phyloP scores from a whole-genome alignment of 2,329 filamentous ascomycete species.

The Botrytis deweyae region DNA sequence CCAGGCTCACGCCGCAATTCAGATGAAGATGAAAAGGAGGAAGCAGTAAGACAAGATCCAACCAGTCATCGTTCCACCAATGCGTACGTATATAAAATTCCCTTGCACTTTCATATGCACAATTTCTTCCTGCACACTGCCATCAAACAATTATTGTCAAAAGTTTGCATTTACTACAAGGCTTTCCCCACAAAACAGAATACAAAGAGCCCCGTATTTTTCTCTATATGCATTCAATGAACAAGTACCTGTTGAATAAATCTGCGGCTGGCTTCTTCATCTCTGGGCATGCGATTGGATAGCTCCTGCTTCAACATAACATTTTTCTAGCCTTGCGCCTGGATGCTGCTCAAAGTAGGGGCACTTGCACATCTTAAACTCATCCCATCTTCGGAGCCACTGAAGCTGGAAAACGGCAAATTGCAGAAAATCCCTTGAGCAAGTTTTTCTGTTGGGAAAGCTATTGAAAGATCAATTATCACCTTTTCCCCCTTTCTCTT shows the following conservation, averaged over 20 bases:
- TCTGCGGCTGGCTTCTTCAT: not conserved
- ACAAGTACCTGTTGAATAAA: not conserved
- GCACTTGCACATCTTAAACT: constrained; percentile 9
- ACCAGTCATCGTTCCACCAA: constrained; percentile 72
- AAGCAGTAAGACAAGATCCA: constrained; percentile 66
- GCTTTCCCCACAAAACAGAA: not conserved
- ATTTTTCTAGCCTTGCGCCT: not conserved
- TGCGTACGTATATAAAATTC: constrained; percentile 64
- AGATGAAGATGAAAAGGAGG: constrained; percentile 83
- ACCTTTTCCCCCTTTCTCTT: not conserved
- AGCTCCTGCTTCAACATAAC: not conserved
- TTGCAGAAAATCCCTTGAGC: not conserved
- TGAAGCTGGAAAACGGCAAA: not conserved
- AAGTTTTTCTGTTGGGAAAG: not conserved
- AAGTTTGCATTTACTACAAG: not conserved
- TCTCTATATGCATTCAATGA: not conserved
- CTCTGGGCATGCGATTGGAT: not conserved
- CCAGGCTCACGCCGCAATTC: constrained; percentile 87
- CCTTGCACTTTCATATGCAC: not conserved
- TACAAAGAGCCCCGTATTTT: not conserved
- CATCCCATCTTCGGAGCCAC: not conserved
- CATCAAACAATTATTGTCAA: not conserved
- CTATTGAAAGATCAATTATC: not conserved
- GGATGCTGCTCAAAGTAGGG: constrained; percentile 9
- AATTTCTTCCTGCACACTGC: not conserved